These are phyloP conservation scores for Euphorbia corollata DNA, from an alignment of 441 rosid genomes.

Conservation along the genomic window DNA sequence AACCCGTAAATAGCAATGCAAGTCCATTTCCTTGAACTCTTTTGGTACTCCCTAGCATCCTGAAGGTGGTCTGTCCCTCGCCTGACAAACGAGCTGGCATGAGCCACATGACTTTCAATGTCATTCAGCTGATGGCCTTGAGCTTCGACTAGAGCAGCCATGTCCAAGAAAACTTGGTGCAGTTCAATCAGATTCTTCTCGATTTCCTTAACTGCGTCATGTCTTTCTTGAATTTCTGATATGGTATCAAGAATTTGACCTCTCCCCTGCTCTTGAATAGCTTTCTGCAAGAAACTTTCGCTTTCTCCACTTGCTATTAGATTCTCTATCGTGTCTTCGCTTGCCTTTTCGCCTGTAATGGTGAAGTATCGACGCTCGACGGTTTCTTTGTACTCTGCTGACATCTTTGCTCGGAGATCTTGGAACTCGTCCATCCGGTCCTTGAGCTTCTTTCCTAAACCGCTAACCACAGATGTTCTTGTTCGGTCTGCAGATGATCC, in stretches of 20 bases:
- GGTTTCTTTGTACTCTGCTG: slow-evolving; percentile 62
- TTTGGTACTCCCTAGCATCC: slow-evolving; percentile 46
- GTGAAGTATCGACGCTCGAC: slow-evolving; percentile 76
- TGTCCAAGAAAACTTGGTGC: slow-evolving; percentile 82
- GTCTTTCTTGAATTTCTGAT: too few species aligned
- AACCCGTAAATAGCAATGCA: slow-evolving; percentile 15
- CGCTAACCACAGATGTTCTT: slow-evolving; percentile 66
- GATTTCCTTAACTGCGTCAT: too few species aligned
- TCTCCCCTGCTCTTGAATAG: slow-evolving; percentile 81
- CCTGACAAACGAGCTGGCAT: slow-evolving; percentile 77
- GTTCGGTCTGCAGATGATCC: slow-evolving; percentile 83
- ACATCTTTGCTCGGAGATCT: slow-evolving; percentile 51
- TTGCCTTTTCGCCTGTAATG: slow-evolving; percentile 63
- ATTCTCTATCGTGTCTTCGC: slow-evolving; percentile 64
- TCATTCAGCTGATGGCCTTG: slow-evolving; percentile 83
- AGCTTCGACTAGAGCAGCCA: slow-evolving; percentile 85
- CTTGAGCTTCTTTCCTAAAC: slow-evolving; percentile 78
- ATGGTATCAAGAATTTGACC: slow-evolving; percentile 65
- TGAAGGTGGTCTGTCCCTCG: slow-evolving; percentile 71
- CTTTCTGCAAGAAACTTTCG: slow-evolving; percentile 66
- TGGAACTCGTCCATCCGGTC: slow-evolving; percentile 77
- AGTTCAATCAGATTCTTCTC: slow-evolving; percentile 32
- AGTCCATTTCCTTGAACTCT: too few species aligned
- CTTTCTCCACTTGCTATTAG: slow-evolving; percentile 74
- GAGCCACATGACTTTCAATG: slow-evolving; percentile 82